These are phyloP conservation scores for Sergeia podlipaevii DNA, from an alignment of 208 protist genomes.

Conservation along the genomic window DNA sequence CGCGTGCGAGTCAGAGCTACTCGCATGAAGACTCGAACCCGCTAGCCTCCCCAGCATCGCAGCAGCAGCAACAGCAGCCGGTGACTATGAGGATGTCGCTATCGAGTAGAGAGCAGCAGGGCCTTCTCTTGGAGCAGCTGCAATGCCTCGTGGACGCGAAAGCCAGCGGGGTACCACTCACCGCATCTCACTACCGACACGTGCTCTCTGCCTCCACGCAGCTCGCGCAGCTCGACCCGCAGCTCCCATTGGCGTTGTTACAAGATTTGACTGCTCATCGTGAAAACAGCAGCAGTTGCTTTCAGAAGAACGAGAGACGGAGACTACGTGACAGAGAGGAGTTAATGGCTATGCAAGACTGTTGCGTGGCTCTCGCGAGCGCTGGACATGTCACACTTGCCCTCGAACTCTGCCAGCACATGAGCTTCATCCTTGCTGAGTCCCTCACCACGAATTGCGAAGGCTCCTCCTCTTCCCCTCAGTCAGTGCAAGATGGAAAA, in stretches of 20 bases:
- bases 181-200: constrained; percentile 37
- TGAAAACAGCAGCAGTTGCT: no score
- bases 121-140: constrained; percentile 48
- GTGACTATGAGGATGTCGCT: no score
- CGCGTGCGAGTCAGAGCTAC: constrained; percentile 12
- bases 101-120: constrained; percentile 20
- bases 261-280: constrained; percentile 13
- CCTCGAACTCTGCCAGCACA: constrained; percentile 19
- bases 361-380: constrained; percentile 27
- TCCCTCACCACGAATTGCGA: no score
- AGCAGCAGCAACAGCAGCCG: neutral
- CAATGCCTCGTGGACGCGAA: constrained; percentile 66
- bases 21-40: constrained; percentile 6
- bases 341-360: constrained; percentile 20
- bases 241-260: constrained; percentile 45
- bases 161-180: constrained; percentile 32
- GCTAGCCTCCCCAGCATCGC: neutral
- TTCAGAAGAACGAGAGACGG: neutral
- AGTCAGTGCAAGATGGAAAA: no score
- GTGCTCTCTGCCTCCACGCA: constrained; percentile 45
- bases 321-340: neutral
- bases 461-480: no score
- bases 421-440: neutral
- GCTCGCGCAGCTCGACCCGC: constrained; percentile 31
- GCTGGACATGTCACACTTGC: constrained; percentile 24